A percentile compares a stretch with the other conserved stretches of the same genome.
Evolutionary conservation across 169 alveolate species (phyloP).

Genomic region (Plasmodium fragile): DNA sequence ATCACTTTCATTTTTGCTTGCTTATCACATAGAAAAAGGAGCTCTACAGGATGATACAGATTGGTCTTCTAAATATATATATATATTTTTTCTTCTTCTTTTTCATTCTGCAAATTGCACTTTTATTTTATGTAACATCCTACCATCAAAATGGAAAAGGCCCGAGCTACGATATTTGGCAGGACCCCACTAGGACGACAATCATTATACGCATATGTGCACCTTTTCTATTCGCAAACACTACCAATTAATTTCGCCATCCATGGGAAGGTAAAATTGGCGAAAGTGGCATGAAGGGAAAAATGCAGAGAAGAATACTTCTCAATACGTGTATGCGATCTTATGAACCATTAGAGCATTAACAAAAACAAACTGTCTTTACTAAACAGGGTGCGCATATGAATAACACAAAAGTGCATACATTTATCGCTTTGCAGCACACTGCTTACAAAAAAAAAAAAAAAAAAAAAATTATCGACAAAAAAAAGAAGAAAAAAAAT

Average conservation of each 20-base stretch:
- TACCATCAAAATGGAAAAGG: not conserved
- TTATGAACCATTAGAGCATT: not conserved
- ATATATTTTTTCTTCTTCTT: not conserved
- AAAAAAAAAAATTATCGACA: not conserved
- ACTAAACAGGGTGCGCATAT: not conserved
- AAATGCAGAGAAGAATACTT: not conserved
- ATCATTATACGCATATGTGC: not conserved
- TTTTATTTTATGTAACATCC: not conserved
- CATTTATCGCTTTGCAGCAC: not conserved
- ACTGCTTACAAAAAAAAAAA: not conserved
- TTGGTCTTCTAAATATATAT: not conserved
- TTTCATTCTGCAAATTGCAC: not conserved
- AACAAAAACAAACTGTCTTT: not conserved
- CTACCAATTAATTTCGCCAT: not conserved
- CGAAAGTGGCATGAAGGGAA: not conserved
- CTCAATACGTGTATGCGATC: not conserved
- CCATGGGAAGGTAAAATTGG: not conserved
- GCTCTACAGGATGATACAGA: not conserved
- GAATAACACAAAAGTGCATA: not conserved
- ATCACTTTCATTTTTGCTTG: not conserved
- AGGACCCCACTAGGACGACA: not conserved
- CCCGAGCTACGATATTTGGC: not conserved
- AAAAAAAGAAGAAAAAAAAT: not conserved
- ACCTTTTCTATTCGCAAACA: not conserved
- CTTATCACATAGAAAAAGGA: not conserved